Evolutionary conservation across 768 basidiomycete genomes (phyloP).

Genomic region (Tylopilus plumbeoviolaceoides): DNA sequence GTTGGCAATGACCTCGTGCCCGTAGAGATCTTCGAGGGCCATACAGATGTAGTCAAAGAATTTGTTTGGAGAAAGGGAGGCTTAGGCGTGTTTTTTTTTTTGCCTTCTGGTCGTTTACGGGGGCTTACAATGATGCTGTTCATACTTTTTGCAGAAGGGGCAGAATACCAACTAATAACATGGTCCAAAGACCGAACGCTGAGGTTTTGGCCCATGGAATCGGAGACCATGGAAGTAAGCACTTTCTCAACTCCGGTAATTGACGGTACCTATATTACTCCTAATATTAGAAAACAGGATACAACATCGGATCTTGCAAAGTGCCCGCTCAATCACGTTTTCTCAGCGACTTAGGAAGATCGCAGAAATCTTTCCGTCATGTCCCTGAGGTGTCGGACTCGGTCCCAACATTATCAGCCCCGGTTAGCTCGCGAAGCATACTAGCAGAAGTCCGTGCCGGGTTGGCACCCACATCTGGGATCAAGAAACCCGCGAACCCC

Average conservation of each 20-base stretch:
- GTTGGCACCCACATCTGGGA: conserved; percentile 26
- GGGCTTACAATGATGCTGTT: not conserved
- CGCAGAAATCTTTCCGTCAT: conserved; percentile 49
- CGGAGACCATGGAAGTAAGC: conserved; percentile 62
- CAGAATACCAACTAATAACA: conserved; percentile 60
- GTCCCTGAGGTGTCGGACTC: conserved; percentile 40
- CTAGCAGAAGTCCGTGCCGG: conserved; percentile 67
- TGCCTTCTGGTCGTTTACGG: not conserved
- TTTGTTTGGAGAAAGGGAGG: conserved; percentile 90
- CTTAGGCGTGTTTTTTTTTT: conserved; percentile 35
- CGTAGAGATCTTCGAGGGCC: conserved; percentile 79
- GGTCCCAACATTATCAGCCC: conserved; percentile 56
- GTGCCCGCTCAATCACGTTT: conserved; percentile 24
- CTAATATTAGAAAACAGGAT: conserved; percentile 46
- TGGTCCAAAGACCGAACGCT: conserved; percentile 91
- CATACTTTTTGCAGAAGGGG: conserved; percentile 37
- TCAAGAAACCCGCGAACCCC: conserved; percentile 23
- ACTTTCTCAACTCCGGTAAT: not conserved
- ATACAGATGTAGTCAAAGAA: conserved; percentile 93
- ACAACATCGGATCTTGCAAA: conserved; percentile 29
- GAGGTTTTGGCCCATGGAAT: conserved; percentile 84
- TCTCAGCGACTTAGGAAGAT: conserved; percentile 21
- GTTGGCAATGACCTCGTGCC: conserved; percentile 33
- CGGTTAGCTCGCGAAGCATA: conserved; percentile 62
- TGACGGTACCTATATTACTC: conserved; percentile 7